phyloP scores from a whole-genome alignment of 2,329 filamentous ascomycete species.

The Domatiomyces globalis region DNA sequence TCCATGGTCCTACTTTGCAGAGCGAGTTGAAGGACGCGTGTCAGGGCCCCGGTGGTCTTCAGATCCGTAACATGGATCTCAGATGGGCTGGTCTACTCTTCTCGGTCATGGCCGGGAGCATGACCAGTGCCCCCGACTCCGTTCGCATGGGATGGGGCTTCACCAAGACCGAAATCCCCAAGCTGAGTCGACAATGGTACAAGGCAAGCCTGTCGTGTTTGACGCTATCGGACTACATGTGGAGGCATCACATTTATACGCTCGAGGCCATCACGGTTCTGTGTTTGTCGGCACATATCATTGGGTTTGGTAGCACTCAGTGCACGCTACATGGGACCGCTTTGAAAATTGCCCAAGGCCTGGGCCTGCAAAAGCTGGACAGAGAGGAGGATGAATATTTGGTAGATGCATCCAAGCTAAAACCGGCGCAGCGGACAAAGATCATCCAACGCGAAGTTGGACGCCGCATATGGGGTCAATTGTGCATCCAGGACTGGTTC shows the following conservation, averaged over 20 bases:
- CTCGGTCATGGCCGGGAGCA: conserved; percentile 14
- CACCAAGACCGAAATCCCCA: conserved; percentile 26
- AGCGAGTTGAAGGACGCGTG: conserved; percentile 8
- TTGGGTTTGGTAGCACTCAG: conserved; percentile 36
- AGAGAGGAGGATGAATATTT: conserved; percentile 16
- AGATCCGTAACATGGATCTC: conserved; percentile 6
- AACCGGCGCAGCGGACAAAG: conserved; percentile 9
- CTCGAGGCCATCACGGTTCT: conserved; percentile 35
- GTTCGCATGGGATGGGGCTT: conserved; percentile 32
- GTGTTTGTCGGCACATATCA: conserved; percentile 37
- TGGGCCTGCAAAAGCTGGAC: conserved; percentile 32
- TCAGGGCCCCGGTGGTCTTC: background rate
- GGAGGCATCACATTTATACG: conserved; percentile 29
- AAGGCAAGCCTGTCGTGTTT: conserved; percentile 33
- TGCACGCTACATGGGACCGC: conserved; percentile 33
- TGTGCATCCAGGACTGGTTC: conserved; percentile 32
- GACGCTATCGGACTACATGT: conserved; percentile 34
- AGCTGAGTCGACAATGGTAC: conserved; percentile 33
- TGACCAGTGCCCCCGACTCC: conserved; percentile 8
- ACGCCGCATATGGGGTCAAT: conserved; percentile 27
- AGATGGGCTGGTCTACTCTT: conserved; percentile 16
- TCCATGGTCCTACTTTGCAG: conserved; percentile 11
- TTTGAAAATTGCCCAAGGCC: conserved; percentile 33
- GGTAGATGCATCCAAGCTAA: conserved; percentile 1
- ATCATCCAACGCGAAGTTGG: conserved; percentile 24